Percentiles rank a stretch among this genome's conserved stretches.
phyloP scores from a whole-genome alignment of 2,329 filamentous ascomycete species.

The Uncinocarpus reesii region DNA sequence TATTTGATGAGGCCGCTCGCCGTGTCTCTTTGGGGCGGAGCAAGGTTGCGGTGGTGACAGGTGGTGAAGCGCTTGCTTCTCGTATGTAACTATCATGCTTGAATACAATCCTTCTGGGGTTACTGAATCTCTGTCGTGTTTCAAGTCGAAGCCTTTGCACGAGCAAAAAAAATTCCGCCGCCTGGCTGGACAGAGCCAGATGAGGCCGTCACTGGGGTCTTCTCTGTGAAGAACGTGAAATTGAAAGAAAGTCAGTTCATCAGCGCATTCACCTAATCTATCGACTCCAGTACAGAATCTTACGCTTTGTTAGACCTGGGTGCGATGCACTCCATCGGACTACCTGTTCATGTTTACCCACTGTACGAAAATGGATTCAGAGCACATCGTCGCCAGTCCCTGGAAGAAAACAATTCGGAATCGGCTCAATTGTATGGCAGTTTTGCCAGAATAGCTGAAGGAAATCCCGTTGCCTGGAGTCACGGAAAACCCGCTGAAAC shows the following conservation, averaged over 20 bases:
- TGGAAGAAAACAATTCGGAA: constrained; percentile 48
- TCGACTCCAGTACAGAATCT: not conserved
- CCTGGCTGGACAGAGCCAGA: constrained; percentile 48
- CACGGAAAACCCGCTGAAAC: constrained; percentile 40
- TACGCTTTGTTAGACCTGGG: constrained; percentile 40
- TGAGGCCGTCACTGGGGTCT: constrained; percentile 39
- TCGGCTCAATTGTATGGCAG: constrained; percentile 51
- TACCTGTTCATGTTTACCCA: constrained; percentile 58
- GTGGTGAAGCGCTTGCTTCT: constrained; percentile 55
- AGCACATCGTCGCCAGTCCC: constrained; percentile 46
- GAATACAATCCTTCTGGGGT: constrained; percentile 5
- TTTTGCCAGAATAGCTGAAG: constrained; percentile 48
- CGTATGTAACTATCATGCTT: constrained; percentile 24
- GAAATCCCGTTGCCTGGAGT: constrained; percentile 49
- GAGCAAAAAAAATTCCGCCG: constrained; percentile 46
- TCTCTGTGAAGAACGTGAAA: constrained; percentile 42
- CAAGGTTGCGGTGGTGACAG: constrained; percentile 50
- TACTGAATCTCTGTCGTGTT: not conserved
- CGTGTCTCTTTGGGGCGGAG: constrained; percentile 45
- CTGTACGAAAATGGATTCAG: constrained; percentile 56
- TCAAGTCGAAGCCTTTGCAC: constrained; percentile 44
- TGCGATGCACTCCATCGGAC: constrained; percentile 48
- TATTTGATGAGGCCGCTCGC: constrained; percentile 55
- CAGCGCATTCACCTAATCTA: not conserved
- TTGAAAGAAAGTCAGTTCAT: constrained; percentile 33